Evolutionary conservation across 768 basidiomycete genomes (phyloP), one percentile per base, ranked within the genome.

Genomic region (Tulasnella sp.): DNA sequence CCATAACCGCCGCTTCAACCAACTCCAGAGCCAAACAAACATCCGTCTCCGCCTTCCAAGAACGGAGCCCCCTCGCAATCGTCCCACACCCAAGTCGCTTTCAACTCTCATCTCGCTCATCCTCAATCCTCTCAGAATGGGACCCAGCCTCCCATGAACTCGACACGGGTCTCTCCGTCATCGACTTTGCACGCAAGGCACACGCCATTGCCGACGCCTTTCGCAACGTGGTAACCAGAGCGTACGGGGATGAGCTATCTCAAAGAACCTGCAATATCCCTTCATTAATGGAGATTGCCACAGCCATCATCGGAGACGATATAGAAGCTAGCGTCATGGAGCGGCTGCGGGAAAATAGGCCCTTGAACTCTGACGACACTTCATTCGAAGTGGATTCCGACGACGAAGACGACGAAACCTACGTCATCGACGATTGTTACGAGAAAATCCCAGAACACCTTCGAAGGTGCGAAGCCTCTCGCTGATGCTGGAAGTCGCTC

Each of bases 121-220:
- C 73, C 38, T 74, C 38, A 0, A 34, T 39, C 42, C 46, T 40
- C 31, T 77, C 76, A 1, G 46, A 79, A 34, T 79, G 78, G 73
- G 71, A 77, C 40, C 76, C 76, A 16, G 34, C 42, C 36, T 39
- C 71, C 21, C 71, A 24, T 12, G 71, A 74, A 39, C 48, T 46
- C 39, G 74, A 48, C 36, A 31, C 62, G 5, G 62, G 31, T 12
- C 39, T 80, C 9, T 46, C 79, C 42, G 21, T 75, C 52, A 40
- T 80, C 38, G 74, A 76, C n/a, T 62, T 80, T 38, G 39, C 79
- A 10, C 73, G 74, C 24, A 75, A 46, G 34, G 74, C 75, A 8
- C 75, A 80, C 46, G 73, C 79, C 46, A 68, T 80, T 18, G n/a
- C 39, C 16, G 79, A 80, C 42, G 79, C 79, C 21, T 80, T 80